A percentile compares a stretch with the other conserved stretches of the same genome.
Evolutionary conservation across 345 rosid genomes (phyloP).

Genomic region (Physaria fendleri): DNA sequence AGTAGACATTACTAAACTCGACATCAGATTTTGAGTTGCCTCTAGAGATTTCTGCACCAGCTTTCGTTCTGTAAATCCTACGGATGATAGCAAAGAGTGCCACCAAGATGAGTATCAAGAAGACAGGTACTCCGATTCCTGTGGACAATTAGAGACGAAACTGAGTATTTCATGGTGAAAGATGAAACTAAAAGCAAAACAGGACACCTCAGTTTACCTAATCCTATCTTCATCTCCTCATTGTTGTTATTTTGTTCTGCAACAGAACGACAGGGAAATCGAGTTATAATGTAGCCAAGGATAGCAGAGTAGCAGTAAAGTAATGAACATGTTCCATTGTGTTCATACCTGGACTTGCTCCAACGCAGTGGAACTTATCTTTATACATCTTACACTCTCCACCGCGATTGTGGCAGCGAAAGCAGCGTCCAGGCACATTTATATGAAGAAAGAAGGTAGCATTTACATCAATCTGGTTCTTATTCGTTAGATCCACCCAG

Average conservation of each 20-base stretch:
- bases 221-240: neutral
- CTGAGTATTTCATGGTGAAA: neutral
- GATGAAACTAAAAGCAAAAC: neutral
- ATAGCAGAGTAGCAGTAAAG: neutral
- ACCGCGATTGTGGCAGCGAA: neutral
- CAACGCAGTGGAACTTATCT: neutral
- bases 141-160: constrained; percentile 9
- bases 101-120: constrained; percentile 16
- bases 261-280: neutral
- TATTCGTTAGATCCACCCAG: neutral
- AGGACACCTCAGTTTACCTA: constrained; percentile 18
- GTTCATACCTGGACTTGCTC: constrained; percentile 12
- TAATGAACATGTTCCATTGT: neutral
- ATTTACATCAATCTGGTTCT: neutral
- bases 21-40: constrained; percentile 32
- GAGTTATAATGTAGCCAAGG: neutral
- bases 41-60: constrained; percentile 26
- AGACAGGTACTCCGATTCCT: constrained; percentile 34
- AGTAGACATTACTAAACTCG: constrained; percentile 32
- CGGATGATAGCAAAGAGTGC: constrained; percentile 3
- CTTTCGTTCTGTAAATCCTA: constrained; percentile 17
- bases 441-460: constrained; percentile 23
- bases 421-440: neutral
- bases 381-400: constrained; percentile 14
- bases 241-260: neutral